Conservation (phyloP, 2,329 filamentous ascomycete species). For the Phaeosphaeria sp. region DNA sequence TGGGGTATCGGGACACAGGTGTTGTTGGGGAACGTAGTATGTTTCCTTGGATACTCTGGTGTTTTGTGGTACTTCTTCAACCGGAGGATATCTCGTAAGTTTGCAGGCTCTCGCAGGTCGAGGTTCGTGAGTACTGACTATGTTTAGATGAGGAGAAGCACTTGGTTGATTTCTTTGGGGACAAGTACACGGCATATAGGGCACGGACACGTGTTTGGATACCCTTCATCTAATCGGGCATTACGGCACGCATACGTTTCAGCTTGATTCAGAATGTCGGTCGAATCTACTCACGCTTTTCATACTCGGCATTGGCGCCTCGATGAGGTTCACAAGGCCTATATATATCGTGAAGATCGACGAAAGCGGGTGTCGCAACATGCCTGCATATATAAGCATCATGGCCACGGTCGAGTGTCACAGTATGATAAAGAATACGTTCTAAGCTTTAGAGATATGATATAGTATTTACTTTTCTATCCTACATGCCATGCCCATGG, state of each 20-base stretch:
- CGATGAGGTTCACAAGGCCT: not conserved
- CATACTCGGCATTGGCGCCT: not conserved
- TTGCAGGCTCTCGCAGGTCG: not conserved
- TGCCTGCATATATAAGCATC: not conserved
- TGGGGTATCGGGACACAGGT: constrained; percentile 96
- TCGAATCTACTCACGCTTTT: not conserved
- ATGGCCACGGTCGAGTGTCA: not conserved
- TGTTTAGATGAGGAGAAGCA: constrained; percentile 75
- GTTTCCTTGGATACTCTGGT: constrained; percentile 73
- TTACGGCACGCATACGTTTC: not conserved
- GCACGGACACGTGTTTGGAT: constrained; percentile 77
- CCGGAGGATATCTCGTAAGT: constrained; percentile 69
- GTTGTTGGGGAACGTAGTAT: constrained; percentile 83
- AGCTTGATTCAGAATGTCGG: no score
- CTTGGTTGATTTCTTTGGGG: constrained; percentile 81
- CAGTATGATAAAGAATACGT: not conserved
- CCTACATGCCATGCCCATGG: not conserved
- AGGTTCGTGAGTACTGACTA: constrained; percentile 7
- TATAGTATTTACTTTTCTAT: not conserved
- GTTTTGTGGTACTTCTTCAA: constrained; percentile 90
- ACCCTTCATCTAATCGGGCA: constrained; percentile 68
- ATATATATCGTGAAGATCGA: not conserved
- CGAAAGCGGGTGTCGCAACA: not conserved
- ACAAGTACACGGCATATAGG: constrained; percentile 79
- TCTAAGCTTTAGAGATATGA: not conserved